Evolutionary conservation across 1,284 basidiomycete genomes (phyloP).

Genomic region (Polyporus tsugae): DNA sequence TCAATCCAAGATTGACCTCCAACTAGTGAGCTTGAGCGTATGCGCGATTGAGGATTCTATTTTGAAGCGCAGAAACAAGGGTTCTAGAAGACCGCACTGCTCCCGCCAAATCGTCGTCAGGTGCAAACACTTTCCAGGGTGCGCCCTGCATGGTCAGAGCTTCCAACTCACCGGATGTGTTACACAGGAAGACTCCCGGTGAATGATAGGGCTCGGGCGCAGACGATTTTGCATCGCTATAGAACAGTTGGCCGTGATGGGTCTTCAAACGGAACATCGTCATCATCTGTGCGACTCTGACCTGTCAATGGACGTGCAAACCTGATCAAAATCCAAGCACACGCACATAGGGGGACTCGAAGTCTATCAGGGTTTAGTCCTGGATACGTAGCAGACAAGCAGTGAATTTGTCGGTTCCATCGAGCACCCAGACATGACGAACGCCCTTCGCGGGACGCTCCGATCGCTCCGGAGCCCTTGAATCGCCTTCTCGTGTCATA

Average conservation of each 20-base stretch:
- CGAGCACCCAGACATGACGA: too few species aligned
- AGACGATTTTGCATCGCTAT: neutral
- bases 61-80: neutral
- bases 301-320: neutral
- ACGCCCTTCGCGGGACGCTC: too few species aligned
- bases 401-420: too few species aligned
- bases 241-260: neutral
- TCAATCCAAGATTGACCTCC: neutral
- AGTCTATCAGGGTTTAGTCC: too few species aligned
- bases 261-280: neutral
- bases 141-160: neutral
- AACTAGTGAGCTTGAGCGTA: neutral
- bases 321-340: neutral
- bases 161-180: neutral
- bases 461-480: too few species aligned
- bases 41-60: too few species aligned
- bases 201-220: neutral
- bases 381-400: too few species aligned
- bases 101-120: neutral
- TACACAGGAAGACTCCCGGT: neutral
- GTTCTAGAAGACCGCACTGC: neutral
- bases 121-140: neutral
- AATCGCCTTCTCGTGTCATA: too few species aligned
- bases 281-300: too few species aligned
- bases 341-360: too few species aligned